These are phyloP conservation scores for Zopfochytrium polystomum DNA, from an alignment of 371 early-diverging fungal genomes.

Conservation along the genomic window DNA sequence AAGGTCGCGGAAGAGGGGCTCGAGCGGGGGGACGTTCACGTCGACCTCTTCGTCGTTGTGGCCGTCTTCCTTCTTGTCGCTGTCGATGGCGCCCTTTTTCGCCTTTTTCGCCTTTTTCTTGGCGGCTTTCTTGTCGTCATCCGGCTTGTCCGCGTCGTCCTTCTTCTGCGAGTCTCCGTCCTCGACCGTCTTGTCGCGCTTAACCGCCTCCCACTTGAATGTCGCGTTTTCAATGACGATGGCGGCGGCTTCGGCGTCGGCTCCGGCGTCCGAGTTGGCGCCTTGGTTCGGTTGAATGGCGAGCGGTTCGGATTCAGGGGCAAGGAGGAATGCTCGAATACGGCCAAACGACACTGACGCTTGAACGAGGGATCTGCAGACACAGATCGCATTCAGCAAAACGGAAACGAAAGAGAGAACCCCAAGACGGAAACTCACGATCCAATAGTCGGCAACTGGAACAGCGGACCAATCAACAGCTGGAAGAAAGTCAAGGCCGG, in stretches of 20 bases:
- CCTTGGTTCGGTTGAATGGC: constrained; percentile 45
- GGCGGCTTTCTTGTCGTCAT: background rate
- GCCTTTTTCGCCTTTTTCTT: background rate
- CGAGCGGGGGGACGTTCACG: constrained; percentile 1
- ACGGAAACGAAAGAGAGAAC: no score
- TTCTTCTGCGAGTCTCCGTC: background rate
- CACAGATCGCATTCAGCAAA: no score
- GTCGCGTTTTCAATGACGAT: constrained; percentile 38
- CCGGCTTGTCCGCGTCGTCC: background rate
- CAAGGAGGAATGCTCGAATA: constrained; percentile 70
- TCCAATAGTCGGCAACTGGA: constrained; percentile 38
- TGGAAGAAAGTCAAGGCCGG: constrained; percentile 8
- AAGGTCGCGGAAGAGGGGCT: constrained; percentile 14
- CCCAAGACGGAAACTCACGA: no score
- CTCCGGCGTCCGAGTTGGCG: constrained; percentile 45
- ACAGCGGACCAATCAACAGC: constrained; percentile 1
- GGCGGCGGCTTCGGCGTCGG: constrained; percentile 41
- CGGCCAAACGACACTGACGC: no score
- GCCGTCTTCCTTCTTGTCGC: constrained; percentile 29
- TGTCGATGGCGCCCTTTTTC: no score
- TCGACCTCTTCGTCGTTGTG: constrained; percentile 1
- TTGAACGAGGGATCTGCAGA: no score
- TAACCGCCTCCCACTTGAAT: constrained; percentile 46
- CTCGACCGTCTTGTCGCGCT: background rate
- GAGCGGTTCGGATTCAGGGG: constrained; percentile 46